A percentile compares a stretch with the other conserved stretches of the same genome.
Evolutionary conservation across 2,329 filamentous ascomycete genomes (phyloP).

Genomic region (Daldinia sp.): DNA sequence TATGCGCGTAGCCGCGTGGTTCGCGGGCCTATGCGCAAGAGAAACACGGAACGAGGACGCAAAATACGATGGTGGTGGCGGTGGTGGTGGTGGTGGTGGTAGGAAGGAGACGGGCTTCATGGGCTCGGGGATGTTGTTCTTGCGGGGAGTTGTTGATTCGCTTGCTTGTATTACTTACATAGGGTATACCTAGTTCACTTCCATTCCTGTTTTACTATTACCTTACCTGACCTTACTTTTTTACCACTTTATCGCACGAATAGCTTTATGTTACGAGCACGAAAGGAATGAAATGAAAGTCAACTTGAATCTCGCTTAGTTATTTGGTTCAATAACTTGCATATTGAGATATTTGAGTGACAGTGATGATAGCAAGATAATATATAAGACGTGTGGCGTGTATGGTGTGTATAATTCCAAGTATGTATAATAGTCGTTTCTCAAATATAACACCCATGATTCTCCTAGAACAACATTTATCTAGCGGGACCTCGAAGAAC

Average conservation of each 20-base stretch:
- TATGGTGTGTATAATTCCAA: no score
- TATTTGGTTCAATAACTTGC: neutral
- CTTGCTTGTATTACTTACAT: slow-evolving; percentile 35
- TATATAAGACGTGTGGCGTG: no score
- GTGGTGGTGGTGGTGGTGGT: neutral
- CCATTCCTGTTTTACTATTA: slow-evolving; percentile 18
- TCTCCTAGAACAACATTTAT: neutral
- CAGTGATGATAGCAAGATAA: no score
- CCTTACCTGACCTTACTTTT: neutral
- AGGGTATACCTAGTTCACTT: slow-evolving; percentile 17
- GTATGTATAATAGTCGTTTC: no score
- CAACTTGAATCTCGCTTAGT: neutral
- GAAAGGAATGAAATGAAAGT: neutral
- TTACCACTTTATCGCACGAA: neutral
- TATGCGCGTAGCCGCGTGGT: neutral
- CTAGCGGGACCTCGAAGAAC: neutral
- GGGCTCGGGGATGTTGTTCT: slow-evolving; percentile 20
- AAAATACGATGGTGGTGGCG: neutral
- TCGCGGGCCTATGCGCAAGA: slow-evolving; percentile 1
- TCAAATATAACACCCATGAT: no score
- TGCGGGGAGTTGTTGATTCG: slow-evolving; percentile 29
- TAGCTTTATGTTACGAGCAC: neutral
- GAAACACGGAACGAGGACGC: no score
- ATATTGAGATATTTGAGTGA: no score
- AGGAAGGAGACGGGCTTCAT: neutral